Evolutionary conservation across 2,329 filamentous ascomycete species (phyloP).

Genomic region (Colletotrichum sp.): DNA sequence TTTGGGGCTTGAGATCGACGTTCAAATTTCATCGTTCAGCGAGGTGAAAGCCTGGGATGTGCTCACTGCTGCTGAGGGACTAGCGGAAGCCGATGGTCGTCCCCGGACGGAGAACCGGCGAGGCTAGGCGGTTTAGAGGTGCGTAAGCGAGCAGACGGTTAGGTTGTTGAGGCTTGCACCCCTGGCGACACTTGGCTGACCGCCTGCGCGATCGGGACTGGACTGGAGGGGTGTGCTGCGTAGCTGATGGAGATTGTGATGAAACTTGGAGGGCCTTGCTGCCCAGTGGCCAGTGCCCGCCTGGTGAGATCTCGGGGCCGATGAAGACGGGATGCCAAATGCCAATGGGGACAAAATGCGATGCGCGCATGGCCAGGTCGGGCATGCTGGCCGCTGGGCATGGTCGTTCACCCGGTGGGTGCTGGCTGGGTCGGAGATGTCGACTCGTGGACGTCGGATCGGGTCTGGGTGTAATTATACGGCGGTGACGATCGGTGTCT

Average conservation of each 20-base stretch:
- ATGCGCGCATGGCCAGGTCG: constrained; percentile 1
- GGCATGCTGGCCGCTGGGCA: not conserved
- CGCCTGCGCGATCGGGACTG: constrained; percentile 9
- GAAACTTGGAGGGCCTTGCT: not conserved
- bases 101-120: constrained; percentile 19
- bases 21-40: not conserved
- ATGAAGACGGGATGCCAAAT: constrained; percentile 12
- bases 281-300: not conserved
- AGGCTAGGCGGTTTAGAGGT: constrained; percentile 20
- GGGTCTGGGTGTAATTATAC: constrained; percentile 12
- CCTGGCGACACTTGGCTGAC: constrained; percentile 3
- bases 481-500: constrained; percentile 7
- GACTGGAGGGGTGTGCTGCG: not conserved
- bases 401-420: not conserved
- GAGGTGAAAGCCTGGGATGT: not conserved
- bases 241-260: not conserved
- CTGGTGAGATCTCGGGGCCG: not conserved
- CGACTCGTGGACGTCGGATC: not conserved
- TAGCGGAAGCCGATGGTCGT: constrained; percentile 11
- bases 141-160: constrained; percentile 18
- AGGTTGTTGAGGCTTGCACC: constrained; percentile 22
- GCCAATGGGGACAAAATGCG: not conserved
- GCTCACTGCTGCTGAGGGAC: not conserved
- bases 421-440: not conserved
- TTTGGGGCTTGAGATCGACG: not conserved